phyloP scores from a whole-genome alignment of 192 early-diverging fungal species.

The Rhizoclosmatium globosum region DNA sequence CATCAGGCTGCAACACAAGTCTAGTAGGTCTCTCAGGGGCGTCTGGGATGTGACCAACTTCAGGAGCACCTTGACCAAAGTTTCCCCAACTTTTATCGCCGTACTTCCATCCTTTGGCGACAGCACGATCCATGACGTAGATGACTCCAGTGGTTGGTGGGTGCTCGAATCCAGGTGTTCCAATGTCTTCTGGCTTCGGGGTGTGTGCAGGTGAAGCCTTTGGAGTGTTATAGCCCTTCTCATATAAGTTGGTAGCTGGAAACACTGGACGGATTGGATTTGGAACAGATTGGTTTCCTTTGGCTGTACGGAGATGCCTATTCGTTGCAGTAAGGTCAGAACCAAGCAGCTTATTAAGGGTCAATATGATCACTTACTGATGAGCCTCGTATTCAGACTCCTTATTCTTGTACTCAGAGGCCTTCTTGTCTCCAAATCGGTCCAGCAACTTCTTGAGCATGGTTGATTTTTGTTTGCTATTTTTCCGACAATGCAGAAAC shows the following conservation, averaged over 20 bases:
- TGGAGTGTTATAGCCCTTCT: background rate
- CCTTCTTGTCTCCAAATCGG: no score
- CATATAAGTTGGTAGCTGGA: no score
- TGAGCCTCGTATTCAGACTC: no score
- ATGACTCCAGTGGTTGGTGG: conserved; percentile 15
- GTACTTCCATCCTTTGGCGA: conserved; percentile 50
- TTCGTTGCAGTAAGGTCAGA: no score
- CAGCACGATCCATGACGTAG: conserved; percentile 62
- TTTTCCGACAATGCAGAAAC: no score
- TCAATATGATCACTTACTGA: no score
- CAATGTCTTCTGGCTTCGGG: background rate
- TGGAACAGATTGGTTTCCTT: background rate
- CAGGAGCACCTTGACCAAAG: conserved; percentile 60
- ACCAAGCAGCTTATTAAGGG: no score
- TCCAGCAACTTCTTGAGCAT: no score
- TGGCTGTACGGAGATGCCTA: background rate
- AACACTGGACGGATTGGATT: no score
- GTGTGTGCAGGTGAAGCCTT: background rate
- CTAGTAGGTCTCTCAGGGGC: conserved; percentile 41
- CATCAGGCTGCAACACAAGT: conserved; percentile 33
- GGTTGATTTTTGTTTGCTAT: no score
- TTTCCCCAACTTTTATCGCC: conserved; percentile 51
- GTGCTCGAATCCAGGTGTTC: conserved; percentile 13
- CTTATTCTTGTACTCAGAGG: no score
- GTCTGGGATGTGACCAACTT: conserved; percentile 48